phyloP scores from a whole-genome alignment of 805 yeast species.

The Priceomyces melissophilus region DNA sequence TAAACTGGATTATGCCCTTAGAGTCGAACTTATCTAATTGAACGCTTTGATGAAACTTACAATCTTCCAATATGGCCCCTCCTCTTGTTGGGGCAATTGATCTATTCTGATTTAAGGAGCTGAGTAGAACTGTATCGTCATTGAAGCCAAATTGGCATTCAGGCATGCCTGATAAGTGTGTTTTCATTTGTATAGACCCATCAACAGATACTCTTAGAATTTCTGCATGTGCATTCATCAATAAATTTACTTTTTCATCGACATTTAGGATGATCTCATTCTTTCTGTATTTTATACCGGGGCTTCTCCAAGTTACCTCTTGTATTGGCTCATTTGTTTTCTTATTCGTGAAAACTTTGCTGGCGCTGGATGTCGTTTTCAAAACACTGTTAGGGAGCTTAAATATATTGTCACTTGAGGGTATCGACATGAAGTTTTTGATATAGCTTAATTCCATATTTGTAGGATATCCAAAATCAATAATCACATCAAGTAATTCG shows the following conservation, averaged over 20 bases:
- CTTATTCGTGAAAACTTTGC: constrained; percentile 2
- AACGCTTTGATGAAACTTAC: constrained; percentile 86
- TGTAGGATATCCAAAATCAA: constrained; percentile 78
- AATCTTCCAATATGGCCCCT: constrained; percentile 63
- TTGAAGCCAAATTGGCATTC: constrained; percentile 76
- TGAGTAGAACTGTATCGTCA: constrained; percentile 39
- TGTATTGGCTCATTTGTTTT: not conserved
- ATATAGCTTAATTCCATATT: constrained; percentile 48
- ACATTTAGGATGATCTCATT: constrained; percentile 79
- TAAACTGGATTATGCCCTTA: constrained; percentile 62
- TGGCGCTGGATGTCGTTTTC: constrained; percentile 1
- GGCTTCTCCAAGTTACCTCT: constrained; percentile 62
- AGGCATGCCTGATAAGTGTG: constrained; percentile 80
- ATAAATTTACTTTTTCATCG: constrained; percentile 67
- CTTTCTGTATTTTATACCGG: constrained; percentile 70
- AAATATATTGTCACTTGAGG: constrained; percentile 17
- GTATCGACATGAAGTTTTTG: constrained; percentile 13
- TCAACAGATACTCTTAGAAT: constrained; percentile 69
- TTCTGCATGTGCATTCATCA: constrained; percentile 63
- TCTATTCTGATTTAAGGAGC: constrained; percentile 17
- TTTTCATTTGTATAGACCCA: constrained; percentile 67
- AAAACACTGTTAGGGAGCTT: constrained; percentile 11
- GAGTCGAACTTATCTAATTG: constrained; percentile 64
- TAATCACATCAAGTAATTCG: constrained; percentile 71
- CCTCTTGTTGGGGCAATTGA: constrained; percentile 35